Base-by-base conservation (phyloP, 1,284 basidiomycete genomes). In the Rhodotorula sp. region DNA sequence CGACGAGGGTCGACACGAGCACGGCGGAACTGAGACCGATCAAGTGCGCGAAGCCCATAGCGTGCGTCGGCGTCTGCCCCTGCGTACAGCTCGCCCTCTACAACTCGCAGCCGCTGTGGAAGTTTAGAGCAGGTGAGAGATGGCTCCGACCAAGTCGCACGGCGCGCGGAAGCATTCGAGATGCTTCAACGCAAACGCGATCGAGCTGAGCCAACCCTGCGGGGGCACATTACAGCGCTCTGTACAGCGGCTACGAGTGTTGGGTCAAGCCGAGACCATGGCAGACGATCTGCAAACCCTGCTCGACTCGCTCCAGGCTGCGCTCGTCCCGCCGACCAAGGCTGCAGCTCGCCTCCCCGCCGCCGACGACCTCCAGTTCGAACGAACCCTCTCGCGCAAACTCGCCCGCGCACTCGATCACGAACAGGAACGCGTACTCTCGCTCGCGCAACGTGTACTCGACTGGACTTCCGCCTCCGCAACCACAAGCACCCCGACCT, bases 1-100 rank as follows among this genome's bases (percentile, higher is more conserved):
- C 84, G 29, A 83, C 84, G 75, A 92, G 90, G 3, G 89, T 89
- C 10, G 87, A 85, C n/a, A 83, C 82, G 62, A 88, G 89, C 73
- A 95, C 86, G n/a, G 88, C 80, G 54, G 83, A 80, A 62, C 88
- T 86, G 86, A 91, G 88, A 54, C 83, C 76, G 33, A 89, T 77
- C 51, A 89, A 81, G 58, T 81, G 79, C 57, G 79, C 55, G 70
- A 83, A 61, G 10, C 77, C 76, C 83, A 83, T 83, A 42, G 37
- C 37, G 37, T 42, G 37, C 14, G 37, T 42, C 37, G 12, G 37
- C 37, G 37, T 42, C 37, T 42, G 37, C 37, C 37, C 37, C 37
- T 42, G 37, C 10, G 10, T 42, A 42, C 8, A 42, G 37, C 37
- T 42, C 33, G 37, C 37, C 37, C 37, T 42, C 4, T 37, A 10